Evolutionary conservation across 2,329 filamentous ascomycete genomes (phyloP).

Genomic region (Hypoxylon rubiginosum): DNA sequence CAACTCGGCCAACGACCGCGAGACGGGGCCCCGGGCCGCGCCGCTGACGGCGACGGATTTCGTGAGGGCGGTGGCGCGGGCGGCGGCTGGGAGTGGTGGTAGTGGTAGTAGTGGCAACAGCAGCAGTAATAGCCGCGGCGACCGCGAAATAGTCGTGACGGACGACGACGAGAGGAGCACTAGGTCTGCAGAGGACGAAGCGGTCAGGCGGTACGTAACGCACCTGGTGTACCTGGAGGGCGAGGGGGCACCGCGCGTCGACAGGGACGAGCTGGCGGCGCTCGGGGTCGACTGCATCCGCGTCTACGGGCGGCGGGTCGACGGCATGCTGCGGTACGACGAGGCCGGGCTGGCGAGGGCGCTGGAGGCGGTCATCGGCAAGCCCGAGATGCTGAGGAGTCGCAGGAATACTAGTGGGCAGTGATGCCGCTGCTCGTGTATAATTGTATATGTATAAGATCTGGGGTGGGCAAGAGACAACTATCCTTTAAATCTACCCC

Average conservation of each 20-base stretch:
- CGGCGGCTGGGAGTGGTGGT: slow-evolving; percentile 77
- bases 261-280: slow-evolving; percentile 71
- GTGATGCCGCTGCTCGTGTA: slow-evolving; percentile 22
- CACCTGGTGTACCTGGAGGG: slow-evolving; percentile 86
- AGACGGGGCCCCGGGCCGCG: slow-evolving; percentile 78
- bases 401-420: slow-evolving; percentile 60
- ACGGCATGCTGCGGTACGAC: slow-evolving; percentile 77
- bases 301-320: slow-evolving; percentile 77
- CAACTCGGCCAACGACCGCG: slow-evolving; percentile 86
- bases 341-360: slow-evolving; percentile 79
- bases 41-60: slow-evolving; percentile 85
- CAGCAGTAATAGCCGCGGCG: no score
- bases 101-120: slow-evolving; percentile 57
- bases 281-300: slow-evolving; percentile 83
- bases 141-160: no score
- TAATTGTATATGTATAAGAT: slow-evolving; percentile 13
- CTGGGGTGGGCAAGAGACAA: neutral
- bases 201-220: slow-evolving; percentile 79
- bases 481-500: neutral
- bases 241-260: slow-evolving; percentile 76
- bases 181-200: no score
- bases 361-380: slow-evolving; percentile 81
- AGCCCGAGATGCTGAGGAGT: slow-evolving; percentile 58
- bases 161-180: no score
- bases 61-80: slow-evolving; percentile 81